phyloP scores from a whole-genome alignment of 2,329 filamentous ascomycete genomes.

The Botrytis byssoidea region DNA sequence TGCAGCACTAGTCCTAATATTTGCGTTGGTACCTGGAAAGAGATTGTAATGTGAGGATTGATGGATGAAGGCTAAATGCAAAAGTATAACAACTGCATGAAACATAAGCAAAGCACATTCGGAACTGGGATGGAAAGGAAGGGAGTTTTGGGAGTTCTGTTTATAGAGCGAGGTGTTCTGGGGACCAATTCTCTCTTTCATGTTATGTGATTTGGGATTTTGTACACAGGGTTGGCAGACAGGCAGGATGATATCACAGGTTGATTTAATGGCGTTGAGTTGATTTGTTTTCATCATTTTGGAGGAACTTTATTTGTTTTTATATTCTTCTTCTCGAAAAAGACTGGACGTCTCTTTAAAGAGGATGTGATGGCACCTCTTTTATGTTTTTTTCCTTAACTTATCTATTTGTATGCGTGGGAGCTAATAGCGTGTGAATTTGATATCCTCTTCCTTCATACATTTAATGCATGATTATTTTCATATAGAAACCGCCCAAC shows the following conservation, averaged over 20 bases:
- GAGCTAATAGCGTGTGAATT: slow-evolving; percentile 7
- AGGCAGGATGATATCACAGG: slow-evolving; percentile 18
- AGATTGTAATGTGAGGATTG: slow-evolving; percentile 54
- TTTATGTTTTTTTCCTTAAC: not conserved
- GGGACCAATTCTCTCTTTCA: slow-evolving; percentile 9
- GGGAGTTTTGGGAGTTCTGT: slow-evolving; percentile 7
- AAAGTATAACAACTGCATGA: not conserved
- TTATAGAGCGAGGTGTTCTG: slow-evolving; percentile 21
- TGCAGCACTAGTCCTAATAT: slow-evolving; percentile 80
- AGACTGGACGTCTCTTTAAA: not conserved
- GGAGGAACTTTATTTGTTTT: not conserved
- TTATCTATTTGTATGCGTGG: slow-evolving; percentile 1
- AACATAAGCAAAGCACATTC: not conserved
- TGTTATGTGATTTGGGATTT: slow-evolving; percentile 1
- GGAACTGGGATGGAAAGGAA: not conserved
- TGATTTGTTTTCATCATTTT: not conserved
- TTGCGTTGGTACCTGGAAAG: slow-evolving; percentile 92
- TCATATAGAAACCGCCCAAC: not conserved
- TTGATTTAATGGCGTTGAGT: slow-evolving; percentile 17
- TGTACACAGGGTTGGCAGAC: slow-evolving; percentile 12
- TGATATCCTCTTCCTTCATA: slow-evolving; percentile 12
- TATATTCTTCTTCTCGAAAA: not conserved
- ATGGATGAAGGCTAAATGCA: not conserved
- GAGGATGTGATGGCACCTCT: not conserved
- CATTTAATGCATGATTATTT: slow-evolving; percentile 6